Evolutionary conservation across 257 asterid genomes (phyloP), one percentile per base, ranked within the genome.

Genomic region (Paulownia fortunei): DNA sequence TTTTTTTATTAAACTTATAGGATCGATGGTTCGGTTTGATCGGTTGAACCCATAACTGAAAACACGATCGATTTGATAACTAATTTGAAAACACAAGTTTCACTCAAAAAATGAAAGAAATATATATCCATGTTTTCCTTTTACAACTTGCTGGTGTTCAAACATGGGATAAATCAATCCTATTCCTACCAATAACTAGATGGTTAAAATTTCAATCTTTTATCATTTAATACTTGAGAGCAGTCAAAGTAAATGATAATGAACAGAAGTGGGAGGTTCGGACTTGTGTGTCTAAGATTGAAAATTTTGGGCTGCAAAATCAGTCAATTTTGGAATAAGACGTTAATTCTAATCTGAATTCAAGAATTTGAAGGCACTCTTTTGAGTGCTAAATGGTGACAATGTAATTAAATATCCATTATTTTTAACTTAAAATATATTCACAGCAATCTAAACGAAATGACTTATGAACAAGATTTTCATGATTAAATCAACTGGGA

Each of bases 391-490:
- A 21, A 66, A 21, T 39, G 24, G 72, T 39, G 72, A 41, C 72
- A 5, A 49, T 8, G 23, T 21, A 23, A 49, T 34, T 18, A 32
- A 15, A 39, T 8, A 54, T 6, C 18, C 41, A 65, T 36, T 6
- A 9, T 18, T 26, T 36, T 67, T 42, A 36, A 42, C 49, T 76
- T 39, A 13, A 26, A 54, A 47, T 55, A 72, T 24, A 44, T 23
- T 21, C 16, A 37, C 68, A 66, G 30, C 24, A 66, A 54, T 76
- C 69, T 54, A 54, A 66, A 66, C 61, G 74, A 47, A 64, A 2
- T 16, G 74, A 76, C 64, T 74, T 27, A 19, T 12, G 34, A 8
- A 49, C n/a, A 18, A 36, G 21, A 2, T 13, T 6, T 41, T 58
- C 18, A 44, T 74, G 44, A 60, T 59, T 44, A 74, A 18, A 46